Percentiles rank a stretch among this genome's conserved stretches.
phyloP scores from a whole-genome alignment of 805 yeast species.

The Wickerhamomyces rabaulensis region DNA sequence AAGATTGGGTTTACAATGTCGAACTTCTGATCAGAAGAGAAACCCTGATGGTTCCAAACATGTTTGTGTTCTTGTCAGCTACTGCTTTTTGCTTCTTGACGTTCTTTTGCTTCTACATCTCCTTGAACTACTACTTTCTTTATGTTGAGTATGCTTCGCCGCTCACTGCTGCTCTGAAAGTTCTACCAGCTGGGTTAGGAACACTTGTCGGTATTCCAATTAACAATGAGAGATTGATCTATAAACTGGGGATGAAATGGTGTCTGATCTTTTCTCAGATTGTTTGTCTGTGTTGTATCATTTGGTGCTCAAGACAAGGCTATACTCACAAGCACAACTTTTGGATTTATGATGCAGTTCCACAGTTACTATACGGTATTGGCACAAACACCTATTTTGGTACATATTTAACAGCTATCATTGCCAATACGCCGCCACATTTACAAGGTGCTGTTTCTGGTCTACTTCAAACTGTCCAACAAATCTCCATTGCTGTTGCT shows the following conservation, averaged over 20 bases:
- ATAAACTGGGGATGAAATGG: conserved; percentile 20
- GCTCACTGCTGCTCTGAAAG: conserved; percentile 31
- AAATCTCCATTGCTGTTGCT: conserved; percentile 27
- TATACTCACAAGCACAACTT: conserved; percentile 12
- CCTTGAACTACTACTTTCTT: conserved; percentile 23
- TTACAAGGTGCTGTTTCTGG: conserved; percentile 38
- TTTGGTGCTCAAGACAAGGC: conserved; percentile 22
- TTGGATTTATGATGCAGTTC: conserved; percentile 28
- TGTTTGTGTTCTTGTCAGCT: conserved; percentile 17
- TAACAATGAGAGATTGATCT: conserved; percentile 18
- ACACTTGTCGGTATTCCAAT: conserved; percentile 23
- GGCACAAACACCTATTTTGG: conserved; percentile 30
- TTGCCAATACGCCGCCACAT: conserved; percentile 30
- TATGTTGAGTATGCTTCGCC: conserved; percentile 25
- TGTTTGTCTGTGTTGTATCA: not conserved
- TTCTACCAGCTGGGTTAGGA: conserved; percentile 30
- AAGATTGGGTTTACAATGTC: conserved; percentile 12
- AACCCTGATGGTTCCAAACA: conserved; percentile 24
- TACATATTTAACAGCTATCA: conserved; percentile 27
- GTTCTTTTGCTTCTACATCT: conserved; percentile 17
- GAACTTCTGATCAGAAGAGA: conserved; percentile 25
- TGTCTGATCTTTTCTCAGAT: conserved; percentile 12
- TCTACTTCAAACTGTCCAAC: conserved; percentile 30
- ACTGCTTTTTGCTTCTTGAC: conserved; percentile 18
- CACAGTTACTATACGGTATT: conserved; percentile 20